phyloP scores from a whole-genome alignment of 352 stramenopile species.

The Pythium scleroteichum region DNA sequence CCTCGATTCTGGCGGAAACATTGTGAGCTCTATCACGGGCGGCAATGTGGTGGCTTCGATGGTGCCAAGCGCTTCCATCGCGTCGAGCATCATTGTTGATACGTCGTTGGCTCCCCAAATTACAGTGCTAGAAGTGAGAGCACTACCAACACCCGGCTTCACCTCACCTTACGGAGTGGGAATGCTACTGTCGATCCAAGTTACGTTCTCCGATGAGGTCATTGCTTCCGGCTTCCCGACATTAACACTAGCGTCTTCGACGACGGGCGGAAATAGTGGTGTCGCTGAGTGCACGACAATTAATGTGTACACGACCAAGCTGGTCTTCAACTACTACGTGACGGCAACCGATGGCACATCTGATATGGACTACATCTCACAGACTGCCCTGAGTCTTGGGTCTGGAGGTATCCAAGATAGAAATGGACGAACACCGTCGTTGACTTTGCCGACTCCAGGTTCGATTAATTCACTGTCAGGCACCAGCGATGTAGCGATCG shows the following conservation, averaged over 20 bases:
- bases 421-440: conserved; percentile 51
- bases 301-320: conserved; percentile 52
- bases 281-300: conserved; percentile 56
- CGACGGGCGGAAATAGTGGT: conserved; percentile 38
- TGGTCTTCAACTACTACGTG: conserved; percentile 76
- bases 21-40: conserved; percentile 47
- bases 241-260: conserved; percentile 51
- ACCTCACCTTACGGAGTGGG: conserved; percentile 67
- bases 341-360: conserved; percentile 44
- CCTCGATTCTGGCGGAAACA: conserved; percentile 65
- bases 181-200: conserved; percentile 52
- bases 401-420: conserved; percentile 66
- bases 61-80: conserved; percentile 61
- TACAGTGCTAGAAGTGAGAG: conserved; percentile 43
- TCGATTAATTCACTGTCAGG: conserved; percentile 45
- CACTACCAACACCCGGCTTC: conserved; percentile 42
- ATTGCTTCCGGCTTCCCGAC: conserved; percentile 51
- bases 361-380: conserved; percentile 71
- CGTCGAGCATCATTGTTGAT: conserved; percentile 65
- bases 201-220: conserved; percentile 84
- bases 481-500: conserved; percentile 60
- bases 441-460: conserved; percentile 54
- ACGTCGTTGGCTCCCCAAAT: conserved; percentile 48
- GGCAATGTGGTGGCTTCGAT: conserved; percentile 56
- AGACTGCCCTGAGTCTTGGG: conserved; percentile 47